Conservation (phyloP, 345 rosid genomes). For the Geranium rotundifolium region DNA sequence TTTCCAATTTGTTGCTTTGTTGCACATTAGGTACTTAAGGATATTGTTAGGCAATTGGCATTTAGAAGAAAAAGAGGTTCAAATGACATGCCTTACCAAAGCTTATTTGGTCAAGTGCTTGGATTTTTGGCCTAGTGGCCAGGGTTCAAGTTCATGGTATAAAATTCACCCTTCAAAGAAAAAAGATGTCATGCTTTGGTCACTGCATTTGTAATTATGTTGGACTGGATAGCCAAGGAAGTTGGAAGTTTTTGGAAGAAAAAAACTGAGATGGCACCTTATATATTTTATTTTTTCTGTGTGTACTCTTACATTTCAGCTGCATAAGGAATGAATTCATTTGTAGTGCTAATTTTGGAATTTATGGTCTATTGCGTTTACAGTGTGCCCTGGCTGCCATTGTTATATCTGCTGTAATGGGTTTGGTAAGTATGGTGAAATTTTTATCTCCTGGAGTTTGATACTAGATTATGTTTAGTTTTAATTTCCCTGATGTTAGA, state of each 20-base stretch:
- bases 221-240: background rate
- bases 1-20: slow-evolving; percentile 3
- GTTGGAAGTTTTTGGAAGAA: too few relatives aligned
- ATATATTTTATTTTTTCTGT: background rate
- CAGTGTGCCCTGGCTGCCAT: slow-evolving; percentile 99
- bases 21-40: too few relatives aligned
- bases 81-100: background rate
- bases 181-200: background rate
- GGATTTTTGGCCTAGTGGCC: too few relatives aligned
- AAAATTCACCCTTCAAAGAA: too few relatives aligned
- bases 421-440: slow-evolving; percentile 51
- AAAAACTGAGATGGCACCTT: background rate
- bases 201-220: background rate
- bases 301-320: background rate
- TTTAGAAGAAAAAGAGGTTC: too few relatives aligned
- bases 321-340: slow-evolving; percentile 2
- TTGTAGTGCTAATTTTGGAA: slow-evolving; percentile 17
- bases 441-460: background rate
- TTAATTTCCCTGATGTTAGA: background rate
- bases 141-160: too few relatives aligned
- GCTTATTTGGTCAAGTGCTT: too few relatives aligned
- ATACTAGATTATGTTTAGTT: background rate
- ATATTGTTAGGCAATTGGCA: background rate
- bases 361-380: slow-evolving; percentile 15
- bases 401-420: slow-evolving; percentile 84